These are phyloP conservation scores for Chrysoporthe puriensis DNA, from an alignment of 2,329 filamentous ascomycete species.

Conservation along the genomic window DNA sequence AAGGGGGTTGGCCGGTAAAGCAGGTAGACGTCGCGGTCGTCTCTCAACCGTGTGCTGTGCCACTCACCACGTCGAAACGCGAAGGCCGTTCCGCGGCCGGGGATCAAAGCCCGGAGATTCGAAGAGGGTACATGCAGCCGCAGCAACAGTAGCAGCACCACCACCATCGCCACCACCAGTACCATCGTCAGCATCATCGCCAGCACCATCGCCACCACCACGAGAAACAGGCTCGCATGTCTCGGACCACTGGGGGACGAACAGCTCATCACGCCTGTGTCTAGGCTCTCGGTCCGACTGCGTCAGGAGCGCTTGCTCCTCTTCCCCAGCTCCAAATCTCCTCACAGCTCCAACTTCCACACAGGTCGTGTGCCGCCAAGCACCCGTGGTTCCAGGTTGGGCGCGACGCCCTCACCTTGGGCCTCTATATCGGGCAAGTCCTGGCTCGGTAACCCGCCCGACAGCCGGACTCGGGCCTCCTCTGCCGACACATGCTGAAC, in stretches of 20 bases:
- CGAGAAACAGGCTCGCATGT: background rate
- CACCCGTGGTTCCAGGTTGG: slow-evolving; percentile 12
- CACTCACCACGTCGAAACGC: background rate
- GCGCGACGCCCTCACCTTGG: slow-evolving; percentile 10
- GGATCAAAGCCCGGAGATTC: slow-evolving; percentile 9
- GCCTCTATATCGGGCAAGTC: slow-evolving; percentile 28
- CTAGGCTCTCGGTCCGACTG: background rate
- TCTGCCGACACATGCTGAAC: background rate
- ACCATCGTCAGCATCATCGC: no score
- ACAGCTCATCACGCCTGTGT: background rate
- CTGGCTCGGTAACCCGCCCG: slow-evolving; percentile 27
- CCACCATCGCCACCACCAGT: no score
- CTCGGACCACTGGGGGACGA: background rate
- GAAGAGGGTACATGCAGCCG: background rate
- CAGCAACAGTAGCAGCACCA: background rate
- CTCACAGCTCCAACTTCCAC: slow-evolving; percentile 6
- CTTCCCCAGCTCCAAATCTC: background rate
- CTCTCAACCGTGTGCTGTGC: background rate
- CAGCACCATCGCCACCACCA: no score
- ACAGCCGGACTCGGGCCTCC: slow-evolving; percentile 20
- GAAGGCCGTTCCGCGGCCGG: background rate
- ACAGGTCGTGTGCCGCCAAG: background rate
- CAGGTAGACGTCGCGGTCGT: background rate
- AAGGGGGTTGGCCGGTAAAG: background rate
- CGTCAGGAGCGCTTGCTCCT: background rate